phyloP scores from a whole-genome alignment of 345 rosid genomes.

The Eucalyptus microcorys region DNA sequence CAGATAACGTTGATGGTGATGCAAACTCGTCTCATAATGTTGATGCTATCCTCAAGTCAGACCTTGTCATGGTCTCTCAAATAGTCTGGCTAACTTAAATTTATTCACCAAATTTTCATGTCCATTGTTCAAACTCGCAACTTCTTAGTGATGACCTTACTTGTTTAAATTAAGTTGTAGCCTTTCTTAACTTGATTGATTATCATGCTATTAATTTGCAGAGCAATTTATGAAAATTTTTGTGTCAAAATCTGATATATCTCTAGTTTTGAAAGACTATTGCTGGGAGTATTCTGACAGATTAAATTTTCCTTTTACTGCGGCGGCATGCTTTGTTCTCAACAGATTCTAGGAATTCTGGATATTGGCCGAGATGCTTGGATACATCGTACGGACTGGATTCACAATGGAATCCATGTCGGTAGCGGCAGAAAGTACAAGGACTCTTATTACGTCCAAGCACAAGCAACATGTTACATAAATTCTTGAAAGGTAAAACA shows the following conservation, averaged over 20 bases:
- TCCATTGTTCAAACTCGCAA: background rate
- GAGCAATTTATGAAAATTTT: background rate
- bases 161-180: background rate
- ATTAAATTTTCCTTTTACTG: background rate
- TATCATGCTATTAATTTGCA: background rate
- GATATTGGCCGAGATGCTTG: constrained; percentile 91
- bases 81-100: background rate
- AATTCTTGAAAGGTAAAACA: constrained; percentile 21
- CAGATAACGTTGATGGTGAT: background rate
- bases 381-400: constrained; percentile 84
- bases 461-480: constrained; percentile 73
- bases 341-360: constrained; percentile 63
- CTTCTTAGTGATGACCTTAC: background rate
- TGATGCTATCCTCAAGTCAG: background rate
- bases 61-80: background rate
- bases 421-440: constrained; percentile 79
- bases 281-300: background rate
- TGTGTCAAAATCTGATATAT: background rate
- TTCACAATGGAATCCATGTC: constrained; percentile 58
- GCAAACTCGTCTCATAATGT: background rate
- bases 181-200: background rate
- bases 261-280: background rate
- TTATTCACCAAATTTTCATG: background rate
- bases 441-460: constrained; percentile 81
- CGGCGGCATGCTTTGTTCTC: background rate